These are phyloP conservation scores for Zygosaccharomyces kombuchaensis DNA, from an alignment of 805 yeast genomes.

Conservation along the genomic window DNA sequence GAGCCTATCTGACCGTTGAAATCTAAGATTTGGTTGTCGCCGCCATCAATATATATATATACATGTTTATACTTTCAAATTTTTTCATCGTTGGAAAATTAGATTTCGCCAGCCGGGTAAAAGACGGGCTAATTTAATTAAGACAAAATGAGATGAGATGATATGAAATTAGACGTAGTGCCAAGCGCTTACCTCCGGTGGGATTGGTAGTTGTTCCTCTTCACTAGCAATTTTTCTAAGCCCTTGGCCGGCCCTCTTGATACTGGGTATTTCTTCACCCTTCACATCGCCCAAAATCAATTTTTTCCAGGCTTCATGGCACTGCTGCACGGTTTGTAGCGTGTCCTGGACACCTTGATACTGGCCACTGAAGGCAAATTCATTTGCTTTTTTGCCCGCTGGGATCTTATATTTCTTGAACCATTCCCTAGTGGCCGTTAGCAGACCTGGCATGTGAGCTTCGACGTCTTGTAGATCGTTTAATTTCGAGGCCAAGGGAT, in stretches of 20 bases:
- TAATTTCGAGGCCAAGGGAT: conserved; percentile 57
- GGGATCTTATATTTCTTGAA: conserved; percentile 81
- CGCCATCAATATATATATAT: conserved; percentile 1
- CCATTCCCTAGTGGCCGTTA: conserved; percentile 70
- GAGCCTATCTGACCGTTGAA: not conserved
- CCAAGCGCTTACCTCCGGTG: conserved; percentile 38
- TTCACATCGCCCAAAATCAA: conserved; percentile 44
- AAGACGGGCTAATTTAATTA: not conserved
- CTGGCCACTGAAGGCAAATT: conserved; percentile 70
- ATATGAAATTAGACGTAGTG: conserved; percentile 22
- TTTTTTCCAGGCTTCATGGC: conserved; percentile 63
- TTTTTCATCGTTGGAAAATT: conserved; percentile 3
- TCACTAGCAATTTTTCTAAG: conserved; percentile 20
- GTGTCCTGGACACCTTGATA: conserved; percentile 58
- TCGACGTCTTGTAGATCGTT: conserved; percentile 67
- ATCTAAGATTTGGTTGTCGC: not conserved
- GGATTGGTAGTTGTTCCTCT: conserved; percentile 36
- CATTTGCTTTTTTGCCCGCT: conserved; percentile 71
- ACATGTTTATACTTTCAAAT: conserved; percentile 9
- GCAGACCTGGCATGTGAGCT: conserved; percentile 61
- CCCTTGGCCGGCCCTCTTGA: conserved; percentile 54
- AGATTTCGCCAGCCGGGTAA: conserved; percentile 4
- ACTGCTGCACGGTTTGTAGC: conserved; percentile 54
- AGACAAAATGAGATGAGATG: not conserved
- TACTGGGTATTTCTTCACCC: conserved; percentile 33